These are phyloP conservation scores for Sanguinoderma infundibulare DNA, from an alignment of 1,284 basidiomycete genomes.

Conservation along the genomic window DNA sequence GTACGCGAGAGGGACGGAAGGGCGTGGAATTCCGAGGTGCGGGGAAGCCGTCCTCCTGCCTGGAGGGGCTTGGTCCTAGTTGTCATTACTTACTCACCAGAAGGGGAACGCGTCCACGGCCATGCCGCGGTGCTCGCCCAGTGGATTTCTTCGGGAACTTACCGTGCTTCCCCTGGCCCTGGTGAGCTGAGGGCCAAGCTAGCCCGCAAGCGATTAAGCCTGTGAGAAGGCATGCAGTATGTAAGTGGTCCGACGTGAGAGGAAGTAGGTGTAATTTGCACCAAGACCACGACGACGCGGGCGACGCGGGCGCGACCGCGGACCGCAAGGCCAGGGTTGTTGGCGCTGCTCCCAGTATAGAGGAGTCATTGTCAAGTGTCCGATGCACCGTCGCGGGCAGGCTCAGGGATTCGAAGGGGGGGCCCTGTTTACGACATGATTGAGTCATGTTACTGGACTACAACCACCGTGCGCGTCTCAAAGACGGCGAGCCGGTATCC, in stretches of 20 bases:
- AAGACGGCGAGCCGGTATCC: conserved; percentile 7
- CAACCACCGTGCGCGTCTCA: conserved; percentile 1
- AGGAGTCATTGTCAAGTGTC: not conserved
- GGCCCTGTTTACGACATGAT: conserved; percentile 21
- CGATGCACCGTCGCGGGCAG: not conserved
- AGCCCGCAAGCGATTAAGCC: not conserved
- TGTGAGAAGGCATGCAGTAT: not conserved
- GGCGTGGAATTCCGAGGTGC: not conserved
- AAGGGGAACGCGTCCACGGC: not conserved
- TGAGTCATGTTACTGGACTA: conserved; percentile 11
- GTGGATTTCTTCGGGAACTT: not conserved
- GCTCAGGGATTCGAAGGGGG: not conserved
- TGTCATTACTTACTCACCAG: not conserved
- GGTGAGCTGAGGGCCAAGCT: conserved; percentile 3
- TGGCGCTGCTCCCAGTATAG: not conserved
- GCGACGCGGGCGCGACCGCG: not conserved
- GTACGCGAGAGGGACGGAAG: not conserved
- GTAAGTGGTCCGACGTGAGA: not conserved
- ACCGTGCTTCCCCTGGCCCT: not conserved
- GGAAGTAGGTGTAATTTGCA: too few species aligned
- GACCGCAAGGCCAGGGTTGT: not conserved
- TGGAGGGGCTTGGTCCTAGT: not conserved
- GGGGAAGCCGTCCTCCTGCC: not conserved
- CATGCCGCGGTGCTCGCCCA: not conserved
- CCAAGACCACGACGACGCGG: not conserved